Conservation (phyloP, 2,329 filamentous ascomycete genomes). For the Tolypocladium cylindrosporum region DNA sequence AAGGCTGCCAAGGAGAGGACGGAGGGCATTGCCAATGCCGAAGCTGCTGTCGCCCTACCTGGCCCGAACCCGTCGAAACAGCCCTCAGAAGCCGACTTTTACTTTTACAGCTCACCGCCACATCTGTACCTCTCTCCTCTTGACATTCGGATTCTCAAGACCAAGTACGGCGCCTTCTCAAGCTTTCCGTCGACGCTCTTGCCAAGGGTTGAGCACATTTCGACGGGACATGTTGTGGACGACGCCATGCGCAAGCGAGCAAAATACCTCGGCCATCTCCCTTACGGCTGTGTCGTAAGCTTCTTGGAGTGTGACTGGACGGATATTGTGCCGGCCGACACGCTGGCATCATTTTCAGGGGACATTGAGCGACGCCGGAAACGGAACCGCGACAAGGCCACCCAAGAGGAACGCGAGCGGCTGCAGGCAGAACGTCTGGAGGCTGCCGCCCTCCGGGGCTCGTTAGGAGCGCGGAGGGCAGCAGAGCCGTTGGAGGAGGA, state of each 20-base stretch:
- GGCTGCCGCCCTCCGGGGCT: slow-evolving; percentile 54
- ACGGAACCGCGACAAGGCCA: slow-evolving; percentile 72
- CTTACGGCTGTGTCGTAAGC: slow-evolving; percentile 80
- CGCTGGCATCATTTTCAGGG: slow-evolving; percentile 63
- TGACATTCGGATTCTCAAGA: slow-evolving; percentile 86
- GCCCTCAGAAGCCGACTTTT: slow-evolving; percentile 47
- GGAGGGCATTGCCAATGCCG: slow-evolving; percentile 27
- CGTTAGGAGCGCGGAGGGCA: slow-evolving; percentile 27
- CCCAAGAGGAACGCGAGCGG: slow-evolving; percentile 77
- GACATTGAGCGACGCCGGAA: slow-evolving; percentile 71
- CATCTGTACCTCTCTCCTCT: slow-evolving; percentile 86
- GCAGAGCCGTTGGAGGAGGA: slow-evolving; percentile 29
- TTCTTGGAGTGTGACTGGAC: slow-evolving; percentile 95
- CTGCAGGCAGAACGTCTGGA: slow-evolving; percentile 73
- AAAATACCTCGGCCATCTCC: slow-evolving; percentile 80
- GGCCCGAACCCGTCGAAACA: slow-evolving; percentile 11
- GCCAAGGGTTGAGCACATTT: slow-evolving; percentile 81
- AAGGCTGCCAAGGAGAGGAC: slow-evolving; percentile 67
- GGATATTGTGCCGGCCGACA: slow-evolving; percentile 67
- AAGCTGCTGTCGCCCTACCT: slow-evolving; percentile 10
- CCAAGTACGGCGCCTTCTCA: slow-evolving; percentile 75
- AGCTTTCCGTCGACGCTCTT: slow-evolving; percentile 77
- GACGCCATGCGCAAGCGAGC: slow-evolving; percentile 73
- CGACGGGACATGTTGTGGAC: slow-evolving; percentile 78
- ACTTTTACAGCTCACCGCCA: slow-evolving; percentile 79